Conservation (phyloP, 768 basidiomycete genomes). For the Termitomyces bulborhizus region DNA sequence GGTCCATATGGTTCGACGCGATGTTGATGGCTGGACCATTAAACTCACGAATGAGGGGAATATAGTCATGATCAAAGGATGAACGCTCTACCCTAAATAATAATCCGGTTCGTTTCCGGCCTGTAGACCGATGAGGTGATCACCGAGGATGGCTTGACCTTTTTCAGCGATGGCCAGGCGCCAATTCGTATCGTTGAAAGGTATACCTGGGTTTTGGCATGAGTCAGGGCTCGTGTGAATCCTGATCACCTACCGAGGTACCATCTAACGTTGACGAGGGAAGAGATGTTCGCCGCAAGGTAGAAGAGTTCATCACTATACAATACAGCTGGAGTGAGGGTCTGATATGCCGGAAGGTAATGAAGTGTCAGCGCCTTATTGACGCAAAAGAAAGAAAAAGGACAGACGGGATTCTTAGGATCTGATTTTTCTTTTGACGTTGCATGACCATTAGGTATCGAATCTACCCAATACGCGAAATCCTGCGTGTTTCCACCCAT, state of each 20-base stretch:
- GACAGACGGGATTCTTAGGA: slow-evolving; percentile 25
- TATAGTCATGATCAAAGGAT: neutral
- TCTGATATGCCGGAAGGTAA: slow-evolving; percentile 22
- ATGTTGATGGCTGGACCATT: slow-evolving; percentile 7
- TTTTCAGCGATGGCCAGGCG: slow-evolving; percentile 48
- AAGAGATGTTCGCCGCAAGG: slow-evolving; percentile 54
- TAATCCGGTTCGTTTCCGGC: slow-evolving; percentile 80
- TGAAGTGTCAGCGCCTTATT: neutral
- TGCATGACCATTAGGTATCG: slow-evolving; percentile 31
- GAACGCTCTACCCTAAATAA: slow-evolving; percentile 33
- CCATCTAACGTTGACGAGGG: slow-evolving; percentile 58
- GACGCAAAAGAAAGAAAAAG: too few species aligned
- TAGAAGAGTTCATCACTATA: slow-evolving; percentile 64
- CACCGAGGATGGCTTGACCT: slow-evolving; percentile 57
- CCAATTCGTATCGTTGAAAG: slow-evolving; percentile 64
- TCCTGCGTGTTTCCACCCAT: slow-evolving; percentile 71
- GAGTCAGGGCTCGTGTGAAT: neutral
- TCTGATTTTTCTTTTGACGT: slow-evolving; percentile 34
- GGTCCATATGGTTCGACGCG: slow-evolving; percentile 21
- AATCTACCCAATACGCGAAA: slow-evolving; percentile 33
- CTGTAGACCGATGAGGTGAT: slow-evolving; percentile 60
- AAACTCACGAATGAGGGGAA: neutral
- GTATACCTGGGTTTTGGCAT: slow-evolving; percentile 29
- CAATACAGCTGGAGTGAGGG: slow-evolving; percentile 59
- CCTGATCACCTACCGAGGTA: slow-evolving; percentile 37